Evolutionary conservation across 768 basidiomycete genomes (phyloP), one percentile per base, ranked within the genome.

Genomic region (Leccinum aurantiacum): DNA sequence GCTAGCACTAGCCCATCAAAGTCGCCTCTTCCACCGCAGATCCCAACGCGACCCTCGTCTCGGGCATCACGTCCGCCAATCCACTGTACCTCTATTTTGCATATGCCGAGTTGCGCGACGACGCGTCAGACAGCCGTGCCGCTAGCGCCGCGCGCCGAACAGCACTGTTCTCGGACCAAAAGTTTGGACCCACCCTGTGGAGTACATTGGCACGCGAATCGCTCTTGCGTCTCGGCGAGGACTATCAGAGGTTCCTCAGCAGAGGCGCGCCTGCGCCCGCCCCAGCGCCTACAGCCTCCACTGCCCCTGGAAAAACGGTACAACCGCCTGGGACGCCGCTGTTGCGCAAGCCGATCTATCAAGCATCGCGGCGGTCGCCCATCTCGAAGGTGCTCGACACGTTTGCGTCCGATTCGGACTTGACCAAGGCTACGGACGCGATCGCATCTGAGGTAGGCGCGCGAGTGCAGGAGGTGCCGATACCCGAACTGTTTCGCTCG

Each of bases 131-230:
- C 22, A 71, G 72, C 6, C 76, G 78, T 4, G 50, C 79, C 3
- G 64, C 75, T 2, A 80, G 79, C 0, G 68, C 74, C 11, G 68
- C 79, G 1, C 79, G 78, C 35, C 80, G 88, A 11, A 79, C 79
- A 0, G 78, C 82, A 0, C 67, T 91, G 1, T 91, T 90, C 65
- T 80, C 80, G 1, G 89, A 91, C 64, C 86, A 88, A 66, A 88
- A 87, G 64, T 82, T 83, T 54, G 78, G 75, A 8, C 86, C 85
- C 0, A 84, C 76, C 54, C 72, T 90, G 9, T 93, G 91, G 91
- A 76, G 75, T 19, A 78, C 78, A 2, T 74, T 91, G 33, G 76
- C 77, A 8, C 80, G 89, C 4, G 84, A 86, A 57, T 77, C 81
- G 8, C 77, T 93, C 2, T 67, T 89, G 10, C 68, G 81, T 7